A percentile compares a stretch with the other conserved stretches of the same genome.
These are phyloP conservation scores for Candida coquimbonensis DNA, from an alignment of 805 yeast species.

Conservation along the genomic window DNA sequence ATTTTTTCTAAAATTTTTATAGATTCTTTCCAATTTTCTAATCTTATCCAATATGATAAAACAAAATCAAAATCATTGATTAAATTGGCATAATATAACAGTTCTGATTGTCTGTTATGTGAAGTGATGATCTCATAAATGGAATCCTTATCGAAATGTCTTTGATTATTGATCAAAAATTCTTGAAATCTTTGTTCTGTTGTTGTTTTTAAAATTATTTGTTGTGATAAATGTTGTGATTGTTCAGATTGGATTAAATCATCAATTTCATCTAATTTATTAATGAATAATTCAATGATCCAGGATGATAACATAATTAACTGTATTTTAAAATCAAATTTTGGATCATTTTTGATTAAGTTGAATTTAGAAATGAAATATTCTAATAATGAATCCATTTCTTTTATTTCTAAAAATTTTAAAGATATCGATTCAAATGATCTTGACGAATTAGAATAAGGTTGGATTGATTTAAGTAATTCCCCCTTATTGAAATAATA, in stretches of 20 bases:
- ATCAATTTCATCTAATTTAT: slow-evolving; percentile 29
- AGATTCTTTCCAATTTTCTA: slow-evolving; percentile 70
- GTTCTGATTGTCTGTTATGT: slow-evolving; percentile 57
- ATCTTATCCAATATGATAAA: slow-evolving; percentile 58
- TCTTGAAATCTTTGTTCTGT: slow-evolving; percentile 30
- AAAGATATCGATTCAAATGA: slow-evolving; percentile 68
- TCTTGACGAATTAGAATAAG: slow-evolving; percentile 54
- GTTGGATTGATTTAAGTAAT: slow-evolving; percentile 40
- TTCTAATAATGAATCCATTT: slow-evolving; percentile 37
- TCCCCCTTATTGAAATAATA: slow-evolving; percentile 29
- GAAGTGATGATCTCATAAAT: slow-evolving; percentile 64
- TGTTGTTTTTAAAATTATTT: slow-evolving; percentile 20
- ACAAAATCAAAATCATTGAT: slow-evolving; percentile 66
- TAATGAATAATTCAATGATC: slow-evolving; percentile 30
- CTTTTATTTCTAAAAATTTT: slow-evolving; percentile 37
- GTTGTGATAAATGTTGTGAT: slow-evolving; percentile 14
- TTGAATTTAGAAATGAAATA: slow-evolving; percentile 39
- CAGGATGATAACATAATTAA: slow-evolving; percentile 26
- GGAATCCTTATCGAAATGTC: slow-evolving; percentile 54
- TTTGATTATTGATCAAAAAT: slow-evolving; percentile 45
- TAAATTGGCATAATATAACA: slow-evolving; percentile 60
- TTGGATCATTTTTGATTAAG: slow-evolving; percentile 20
- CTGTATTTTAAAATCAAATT: slow-evolving; percentile 24
- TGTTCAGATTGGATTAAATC: slow-evolving; percentile 25
- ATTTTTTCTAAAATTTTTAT: slow-evolving; percentile 47